Percentiles rank a stretch among this genome's conserved stretches.
Conservation (phyloP, 805 yeast genomes). For the Sugiyamaella chiloensis region DNA sequence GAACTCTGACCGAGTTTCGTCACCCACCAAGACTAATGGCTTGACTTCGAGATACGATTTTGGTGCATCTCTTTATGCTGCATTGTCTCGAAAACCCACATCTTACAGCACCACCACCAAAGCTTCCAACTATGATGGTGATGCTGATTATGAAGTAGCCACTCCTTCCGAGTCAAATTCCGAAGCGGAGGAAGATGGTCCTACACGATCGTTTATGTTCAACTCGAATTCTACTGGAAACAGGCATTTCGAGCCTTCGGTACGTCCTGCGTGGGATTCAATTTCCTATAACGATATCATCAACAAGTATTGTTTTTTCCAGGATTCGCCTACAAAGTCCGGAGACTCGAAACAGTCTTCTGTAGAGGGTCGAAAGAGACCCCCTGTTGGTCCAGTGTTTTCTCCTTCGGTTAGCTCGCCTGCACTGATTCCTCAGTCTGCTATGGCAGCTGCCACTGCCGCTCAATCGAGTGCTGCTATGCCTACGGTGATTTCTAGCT, state of each 20-base stretch:
- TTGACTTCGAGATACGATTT: slow-evolving; percentile 23
- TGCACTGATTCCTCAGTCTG: slow-evolving; percentile 12
- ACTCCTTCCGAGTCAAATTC: slow-evolving; percentile 9
- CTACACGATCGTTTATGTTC: slow-evolving; percentile 11
- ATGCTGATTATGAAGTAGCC: slow-evolving; percentile 12
- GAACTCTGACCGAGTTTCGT: background rate
- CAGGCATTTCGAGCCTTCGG: background rate
- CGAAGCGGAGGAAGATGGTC: slow-evolving; percentile 2
- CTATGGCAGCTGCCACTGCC: slow-evolving; percentile 10
- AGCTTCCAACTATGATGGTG: background rate
- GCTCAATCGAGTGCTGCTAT: background rate
- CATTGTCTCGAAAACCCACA: slow-evolving; percentile 12
- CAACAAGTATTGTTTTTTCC: slow-evolving; percentile 40
- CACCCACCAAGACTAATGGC: slow-evolving; percentile 19
- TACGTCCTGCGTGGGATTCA: slow-evolving; percentile 34
- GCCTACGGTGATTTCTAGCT: background rate
- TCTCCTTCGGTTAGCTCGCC: slow-evolving; percentile 13
- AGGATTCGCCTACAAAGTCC: slow-evolving; percentile 11
- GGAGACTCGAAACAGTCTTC: background rate
- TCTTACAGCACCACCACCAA: slow-evolving; percentile 2
- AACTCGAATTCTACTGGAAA: background rate
- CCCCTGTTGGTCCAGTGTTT: background rate
- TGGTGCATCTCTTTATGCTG: slow-evolving; percentile 21
- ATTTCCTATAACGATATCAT: slow-evolving; percentile 37
- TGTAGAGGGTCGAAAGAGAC: background rate